A percentile compares a stretch with the other conserved stretches of the same genome.
Conservation (phyloP, 2,329 filamentous ascomycete species). For the Fusarium chlamydosporum region DNA sequence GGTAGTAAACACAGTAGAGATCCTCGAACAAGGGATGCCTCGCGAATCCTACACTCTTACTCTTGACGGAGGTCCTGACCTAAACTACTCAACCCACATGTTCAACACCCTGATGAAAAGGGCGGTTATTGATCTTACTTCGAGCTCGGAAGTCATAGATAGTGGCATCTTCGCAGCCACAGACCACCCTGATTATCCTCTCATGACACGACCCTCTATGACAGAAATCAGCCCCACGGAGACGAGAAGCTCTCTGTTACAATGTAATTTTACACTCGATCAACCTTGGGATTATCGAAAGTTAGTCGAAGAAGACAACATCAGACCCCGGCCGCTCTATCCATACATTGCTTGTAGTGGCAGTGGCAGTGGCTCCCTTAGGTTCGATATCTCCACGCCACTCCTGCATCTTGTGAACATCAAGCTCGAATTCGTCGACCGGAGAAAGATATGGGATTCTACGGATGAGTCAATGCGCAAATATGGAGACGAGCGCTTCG, state of each 20-base stretch:
- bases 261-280: slow-evolving; percentile 20
- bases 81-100: too few species aligned
- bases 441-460: not conserved
- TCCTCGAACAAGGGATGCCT: too few species aligned
- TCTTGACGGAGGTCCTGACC: too few species aligned
- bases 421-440: not conserved
- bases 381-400: not conserved
- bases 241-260: not conserved
- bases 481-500: not conserved
- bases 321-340: too few species aligned
- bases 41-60: too few species aligned
- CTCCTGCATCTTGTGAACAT: not conserved
- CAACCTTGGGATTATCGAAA: slow-evolving; percentile 5
- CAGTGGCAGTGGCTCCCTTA: too few species aligned
- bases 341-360: too few species aligned
- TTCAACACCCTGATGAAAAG: too few species aligned
- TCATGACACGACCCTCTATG: fast-evolving
- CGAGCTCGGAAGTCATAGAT: not conserved
- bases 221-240: not conserved
- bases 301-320: not conserved
- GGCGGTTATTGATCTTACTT: too few species aligned
- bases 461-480: not conserved
- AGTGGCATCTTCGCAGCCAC: not conserved
- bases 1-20: too few species aligned
- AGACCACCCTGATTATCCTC: not conserved